A percentile compares a stretch with the other conserved stretches of the same genome.
Evolutionary conservation across 1,284 basidiomycete genomes (phyloP).

Genomic region (Lignosus rhinocerotis): DNA sequence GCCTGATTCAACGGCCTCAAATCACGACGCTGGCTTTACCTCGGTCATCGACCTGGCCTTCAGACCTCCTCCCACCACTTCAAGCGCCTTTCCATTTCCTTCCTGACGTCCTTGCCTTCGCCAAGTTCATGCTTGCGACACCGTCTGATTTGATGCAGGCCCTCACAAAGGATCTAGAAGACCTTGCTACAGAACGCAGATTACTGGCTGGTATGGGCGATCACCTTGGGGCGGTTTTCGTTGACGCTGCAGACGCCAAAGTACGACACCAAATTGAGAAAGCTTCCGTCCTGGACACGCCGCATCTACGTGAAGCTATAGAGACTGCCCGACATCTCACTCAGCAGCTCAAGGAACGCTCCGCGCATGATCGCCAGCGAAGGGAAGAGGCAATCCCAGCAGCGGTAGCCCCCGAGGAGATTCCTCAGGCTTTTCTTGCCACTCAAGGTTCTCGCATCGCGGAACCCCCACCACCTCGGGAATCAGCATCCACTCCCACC

Average conservation of each 20-base stretch:
- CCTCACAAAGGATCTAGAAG: conserved; percentile 74
- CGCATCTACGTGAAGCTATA: conserved; percentile 53
- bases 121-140: conserved; percentile 96
- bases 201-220: conserved; percentile 68
- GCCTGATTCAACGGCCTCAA: conserved; percentile 90
- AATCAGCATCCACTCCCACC: conserved; percentile 34
- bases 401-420: conserved; percentile 28
- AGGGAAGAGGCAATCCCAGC: conserved; percentile 35
- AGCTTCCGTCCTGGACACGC: conserved; percentile 72
- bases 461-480: conserved; percentile 24
- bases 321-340: conserved; percentile 64
- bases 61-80: conserved; percentile 86
- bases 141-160: conserved; percentile 80
- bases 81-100: conserved; percentile 95
- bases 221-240: conserved; percentile 76
- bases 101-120: conserved; percentile 86
- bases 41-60: conserved; percentile 91
- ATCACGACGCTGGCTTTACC: conserved; percentile 96
- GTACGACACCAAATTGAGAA: conserved; percentile 79
- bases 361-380: conserved; percentile 40
- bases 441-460: conserved; percentile 33
- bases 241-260: conserved; percentile 78
- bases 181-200: conserved; percentile 69
- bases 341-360: conserved; percentile 49
- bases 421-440: conserved; percentile 59